Evolutionary conservation across 1,139 yeast genomes (phyloP).

Genomic region (Pichia inconspicua): DNA sequence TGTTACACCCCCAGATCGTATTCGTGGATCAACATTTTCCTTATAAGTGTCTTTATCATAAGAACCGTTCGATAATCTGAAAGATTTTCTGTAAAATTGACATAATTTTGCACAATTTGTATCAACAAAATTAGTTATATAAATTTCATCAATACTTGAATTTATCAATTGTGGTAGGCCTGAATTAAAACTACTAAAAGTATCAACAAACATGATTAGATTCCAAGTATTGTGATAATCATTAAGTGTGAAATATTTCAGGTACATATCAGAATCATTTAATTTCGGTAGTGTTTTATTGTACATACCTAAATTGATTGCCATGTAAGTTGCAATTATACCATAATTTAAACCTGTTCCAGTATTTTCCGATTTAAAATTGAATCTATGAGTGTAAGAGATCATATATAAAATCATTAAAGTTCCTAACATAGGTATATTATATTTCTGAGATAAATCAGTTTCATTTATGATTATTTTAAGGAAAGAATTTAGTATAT

Average conservation of each 20-base stretch:
- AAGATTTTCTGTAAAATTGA: conserved; percentile 13
- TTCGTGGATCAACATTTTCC: neutral
- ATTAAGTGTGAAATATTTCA: conserved; percentile 9
- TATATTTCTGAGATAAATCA: conserved; percentile 11
- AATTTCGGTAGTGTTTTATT: conserved; percentile 1
- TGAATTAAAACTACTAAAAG: conserved; percentile 19
- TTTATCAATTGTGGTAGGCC: conserved; percentile 19
- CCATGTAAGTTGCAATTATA: conserved; percentile 19
- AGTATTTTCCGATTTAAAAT: conserved; percentile 17
- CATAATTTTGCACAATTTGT: conserved; percentile 10
- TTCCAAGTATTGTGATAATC: conserved; percentile 19
- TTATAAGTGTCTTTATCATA: neutral
- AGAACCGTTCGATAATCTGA: conserved; percentile 9
- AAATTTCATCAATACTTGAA: conserved; percentile 7
- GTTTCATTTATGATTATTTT: conserved; percentile 16
- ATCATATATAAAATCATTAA: conserved; percentile 18
- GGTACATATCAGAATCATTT: conserved; percentile 1
- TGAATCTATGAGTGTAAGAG: conserved; percentile 15
- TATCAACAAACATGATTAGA: conserved; percentile 17
- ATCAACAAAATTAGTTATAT: conserved; percentile 4
- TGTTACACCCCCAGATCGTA: conserved; percentile 1
- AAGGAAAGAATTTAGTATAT: conserved; percentile 17
- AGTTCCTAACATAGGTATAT: conserved; percentile 19
- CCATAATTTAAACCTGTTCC: conserved; percentile 15
- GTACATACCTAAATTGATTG: conserved; percentile 21